These are phyloP conservation scores for Pachyrhizus erosus DNA, from an alignment of 306 rosid genomes.

Conservation along the genomic window DNA sequence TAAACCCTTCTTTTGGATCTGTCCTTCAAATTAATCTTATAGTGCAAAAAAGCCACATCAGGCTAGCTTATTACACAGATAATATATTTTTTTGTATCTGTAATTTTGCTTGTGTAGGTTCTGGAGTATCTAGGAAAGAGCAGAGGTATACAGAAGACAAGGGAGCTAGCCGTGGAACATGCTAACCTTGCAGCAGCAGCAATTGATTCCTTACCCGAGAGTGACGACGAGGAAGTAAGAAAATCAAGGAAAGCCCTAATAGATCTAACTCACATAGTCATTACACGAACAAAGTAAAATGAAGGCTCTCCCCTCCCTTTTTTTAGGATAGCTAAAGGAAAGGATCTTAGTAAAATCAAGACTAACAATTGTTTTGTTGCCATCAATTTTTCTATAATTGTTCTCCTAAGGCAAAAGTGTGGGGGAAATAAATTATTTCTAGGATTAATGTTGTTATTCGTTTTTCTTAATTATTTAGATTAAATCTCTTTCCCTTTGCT, in stretches of 20 bases:
- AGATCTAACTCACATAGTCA: conserved; percentile 85
- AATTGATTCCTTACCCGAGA: conserved; percentile 80
- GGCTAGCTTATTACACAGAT: neutral
- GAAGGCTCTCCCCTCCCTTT: neutral
- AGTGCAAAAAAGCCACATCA: neutral
- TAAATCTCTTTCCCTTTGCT: neutral
- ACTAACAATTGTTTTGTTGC: conserved; percentile 17
- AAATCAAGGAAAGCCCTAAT: conserved; percentile 85
- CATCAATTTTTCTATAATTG: conserved; percentile 10
- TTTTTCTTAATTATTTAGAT: conserved; percentile 27
- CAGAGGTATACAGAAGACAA: conserved; percentile 80
- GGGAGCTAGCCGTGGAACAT: conserved; percentile 82
- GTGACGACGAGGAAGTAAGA: conserved; percentile 72
- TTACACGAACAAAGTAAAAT: conserved; percentile 78
- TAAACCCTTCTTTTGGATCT: neutral
- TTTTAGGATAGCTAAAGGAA: conserved; percentile 26
- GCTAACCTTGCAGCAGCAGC: conserved; percentile 91
- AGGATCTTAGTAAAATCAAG: conserved; percentile 16
- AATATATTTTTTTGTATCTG: conserved; percentile 25
- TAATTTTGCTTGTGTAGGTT: conserved; percentile 57
- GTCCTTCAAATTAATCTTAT: neutral
- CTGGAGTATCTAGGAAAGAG: conserved; percentile 90
- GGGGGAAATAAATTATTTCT: conserved; percentile 35
- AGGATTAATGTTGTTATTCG: conserved; percentile 29
- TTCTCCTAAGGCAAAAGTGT: conserved; percentile 22